A percentile compares a stretch with the other conserved stretches of the same genome.
Conservation (phyloP, 202 grass and related monocot genomes). For the Elaeis oleifera region DNA sequence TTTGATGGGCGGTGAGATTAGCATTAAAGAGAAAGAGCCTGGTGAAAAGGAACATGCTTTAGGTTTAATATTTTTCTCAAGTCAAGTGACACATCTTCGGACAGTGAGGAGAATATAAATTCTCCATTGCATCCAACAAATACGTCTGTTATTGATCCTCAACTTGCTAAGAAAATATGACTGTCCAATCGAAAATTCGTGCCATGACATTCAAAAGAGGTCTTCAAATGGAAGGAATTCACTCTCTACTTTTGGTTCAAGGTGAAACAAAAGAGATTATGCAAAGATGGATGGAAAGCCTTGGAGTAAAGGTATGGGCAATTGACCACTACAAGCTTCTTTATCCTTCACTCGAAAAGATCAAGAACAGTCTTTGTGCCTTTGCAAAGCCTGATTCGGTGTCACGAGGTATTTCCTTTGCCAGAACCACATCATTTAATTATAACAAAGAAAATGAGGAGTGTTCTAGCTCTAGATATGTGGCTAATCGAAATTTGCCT, state of each 20-base stretch:
- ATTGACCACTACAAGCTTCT: slow-evolving; percentile 30
- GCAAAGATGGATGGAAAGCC: slow-evolving; percentile 55
- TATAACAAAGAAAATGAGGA: slow-evolving; percentile 11
- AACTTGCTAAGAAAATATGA: too few relatives aligned
- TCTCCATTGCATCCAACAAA: neutral
- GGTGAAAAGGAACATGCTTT: slow-evolving; percentile 62
- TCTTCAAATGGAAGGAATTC: slow-evolving; percentile 22
- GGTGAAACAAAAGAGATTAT: slow-evolving; percentile 61
- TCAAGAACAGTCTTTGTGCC: slow-evolving; percentile 1
- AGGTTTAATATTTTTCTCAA: slow-evolving; percentile 64
- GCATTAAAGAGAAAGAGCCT: slow-evolving; percentile 49
- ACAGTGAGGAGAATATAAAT: slow-evolving; percentile 18
- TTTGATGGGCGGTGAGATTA: slow-evolving; percentile 83
- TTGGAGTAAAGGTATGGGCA: slow-evolving; percentile 53
- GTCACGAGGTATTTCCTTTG: neutral
- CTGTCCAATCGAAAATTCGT: neutral
- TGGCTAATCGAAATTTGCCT: slow-evolving; percentile 19
- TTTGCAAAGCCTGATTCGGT: neutral
- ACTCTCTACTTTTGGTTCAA: slow-evolving; percentile 51
- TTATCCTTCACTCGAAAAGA: slow-evolving; percentile 16
- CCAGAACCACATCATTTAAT: neutral
- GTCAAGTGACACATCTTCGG: slow-evolving; percentile 8
- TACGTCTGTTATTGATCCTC: neutral
- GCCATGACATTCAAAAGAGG: slow-evolving; percentile 19
- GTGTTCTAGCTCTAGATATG: slow-evolving; percentile 34